Evolutionary conservation across 192 early-diverging fungal species (phyloP).

Genomic region (Haplosporangium gracile): DNA sequence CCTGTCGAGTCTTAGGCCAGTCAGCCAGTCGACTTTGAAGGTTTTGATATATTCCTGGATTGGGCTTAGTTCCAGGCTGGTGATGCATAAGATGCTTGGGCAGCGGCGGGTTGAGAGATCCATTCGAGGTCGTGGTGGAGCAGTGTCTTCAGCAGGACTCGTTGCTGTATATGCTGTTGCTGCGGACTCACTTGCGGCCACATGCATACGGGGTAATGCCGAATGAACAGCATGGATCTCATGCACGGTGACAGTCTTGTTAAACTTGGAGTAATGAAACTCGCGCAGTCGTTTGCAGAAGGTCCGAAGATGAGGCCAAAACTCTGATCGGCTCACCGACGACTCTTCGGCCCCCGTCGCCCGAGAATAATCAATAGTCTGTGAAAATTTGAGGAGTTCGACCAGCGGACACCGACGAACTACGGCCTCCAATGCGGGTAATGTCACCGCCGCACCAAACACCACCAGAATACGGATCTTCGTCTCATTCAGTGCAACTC

Average conservation of each 20-base stretch:
- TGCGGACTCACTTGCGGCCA: background rate
- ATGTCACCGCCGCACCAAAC: background rate
- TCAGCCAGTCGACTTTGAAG: background rate
- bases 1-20: background rate
- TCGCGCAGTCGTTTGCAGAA: background rate
- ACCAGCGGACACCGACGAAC: background rate
- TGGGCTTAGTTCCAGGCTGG: background rate
- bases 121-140: background rate
- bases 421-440: background rate
- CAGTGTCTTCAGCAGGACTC: background rate
- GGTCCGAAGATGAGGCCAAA: background rate
- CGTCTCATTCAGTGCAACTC: background rate
- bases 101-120: background rate
- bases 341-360: too few species aligned
- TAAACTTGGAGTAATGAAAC: background rate
- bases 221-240: background rate
- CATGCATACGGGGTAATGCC: background rate
- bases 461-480: background rate
- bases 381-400: background rate
- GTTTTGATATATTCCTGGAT: background rate
- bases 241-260: background rate
- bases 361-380: background rate
- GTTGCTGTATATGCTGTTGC: too few species aligned
- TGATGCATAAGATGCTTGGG: background rate
- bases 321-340: background rate